phyloP scores from a whole-genome alignment of 495 filamentous ascomycete species.

The Cladorrhinum samala region DNA sequence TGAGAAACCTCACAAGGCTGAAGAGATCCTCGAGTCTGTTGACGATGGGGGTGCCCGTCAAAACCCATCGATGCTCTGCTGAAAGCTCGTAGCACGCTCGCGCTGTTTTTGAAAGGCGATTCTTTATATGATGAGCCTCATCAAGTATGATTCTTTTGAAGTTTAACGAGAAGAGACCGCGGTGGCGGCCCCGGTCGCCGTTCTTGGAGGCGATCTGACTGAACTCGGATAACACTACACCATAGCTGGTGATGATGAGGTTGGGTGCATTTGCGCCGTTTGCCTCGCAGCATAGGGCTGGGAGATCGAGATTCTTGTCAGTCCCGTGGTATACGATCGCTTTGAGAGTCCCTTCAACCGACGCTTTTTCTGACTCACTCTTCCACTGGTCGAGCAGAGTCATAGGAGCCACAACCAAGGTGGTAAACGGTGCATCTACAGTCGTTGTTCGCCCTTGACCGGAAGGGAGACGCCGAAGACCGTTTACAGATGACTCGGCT shows the following conservation, averaged over 20 bases:
- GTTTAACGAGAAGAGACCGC: conserved; percentile 81
- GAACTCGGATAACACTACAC: conserved; percentile 85
- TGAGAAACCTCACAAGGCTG: conserved; percentile 81
- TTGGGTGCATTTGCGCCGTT: conserved; percentile 74
- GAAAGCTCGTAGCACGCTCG: conserved; percentile 86
- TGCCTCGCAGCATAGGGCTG: conserved; percentile 65
- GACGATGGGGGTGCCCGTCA: conserved; percentile 95
- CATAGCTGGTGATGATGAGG: conserved; percentile 93
- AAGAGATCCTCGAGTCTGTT: conserved; percentile 97
- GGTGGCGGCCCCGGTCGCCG: conserved; percentile 52
- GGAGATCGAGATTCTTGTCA: conserved; percentile 72
- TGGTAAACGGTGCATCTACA: conserved; percentile 75
- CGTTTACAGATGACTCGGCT: conserved; percentile 29
- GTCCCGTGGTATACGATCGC: conserved; percentile 84
- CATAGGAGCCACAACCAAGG: conserved; percentile 91
- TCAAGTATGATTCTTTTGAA: conserved; percentile 95
- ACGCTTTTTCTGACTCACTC: conserved; percentile 86
- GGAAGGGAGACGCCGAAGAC: conserved; percentile 53
- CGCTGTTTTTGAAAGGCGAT: conserved; percentile 80
- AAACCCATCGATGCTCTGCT: conserved; percentile 81
- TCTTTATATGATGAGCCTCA: conserved; percentile 93
- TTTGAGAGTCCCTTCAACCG: conserved; percentile 71
- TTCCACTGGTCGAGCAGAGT: conserved; percentile 93
- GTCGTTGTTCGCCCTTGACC: conserved; percentile 40
- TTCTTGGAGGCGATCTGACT: conserved; percentile 55